Conservation (phyloP, 441 rosid species). For the Jatropha multifida region DNA sequence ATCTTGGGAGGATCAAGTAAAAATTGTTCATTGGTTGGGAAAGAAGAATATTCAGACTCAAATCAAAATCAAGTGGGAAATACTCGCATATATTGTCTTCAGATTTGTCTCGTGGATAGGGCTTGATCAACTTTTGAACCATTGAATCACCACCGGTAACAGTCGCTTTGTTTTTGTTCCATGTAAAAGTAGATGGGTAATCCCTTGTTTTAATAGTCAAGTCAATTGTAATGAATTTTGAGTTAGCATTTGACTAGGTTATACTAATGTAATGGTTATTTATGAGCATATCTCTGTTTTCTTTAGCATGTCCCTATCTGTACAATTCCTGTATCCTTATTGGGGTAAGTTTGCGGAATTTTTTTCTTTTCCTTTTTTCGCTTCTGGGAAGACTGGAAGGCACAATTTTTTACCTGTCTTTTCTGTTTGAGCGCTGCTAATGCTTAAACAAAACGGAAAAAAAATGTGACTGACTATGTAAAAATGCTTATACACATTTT, state of each 20-base stretch:
- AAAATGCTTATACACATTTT: too few relatives aligned
- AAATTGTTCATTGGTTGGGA: background rate
- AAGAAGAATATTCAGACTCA: slow-evolving; percentile 2
- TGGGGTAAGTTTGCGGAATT: background rate
- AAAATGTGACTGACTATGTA: too few relatives aligned
- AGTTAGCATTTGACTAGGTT: slow-evolving; percentile 12
- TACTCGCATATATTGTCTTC: slow-evolving; percentile 10
- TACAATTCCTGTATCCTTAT: background rate
- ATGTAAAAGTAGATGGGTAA: slow-evolving; percentile 24
- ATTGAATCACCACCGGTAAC: slow-evolving; percentile 17
- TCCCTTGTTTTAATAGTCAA: background rate
- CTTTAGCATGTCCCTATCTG: background rate
- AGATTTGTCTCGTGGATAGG: slow-evolving; percentile 9
- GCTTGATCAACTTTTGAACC: slow-evolving; percentile 15
- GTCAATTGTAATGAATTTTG: slow-evolving; percentile 28
- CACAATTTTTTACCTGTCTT: background rate
- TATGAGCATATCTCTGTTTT: slow-evolving; percentile 8
- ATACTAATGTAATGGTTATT: slow-evolving; percentile 3
- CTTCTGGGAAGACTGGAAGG: too few relatives aligned
- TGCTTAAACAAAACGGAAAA: too few relatives aligned
- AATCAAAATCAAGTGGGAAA: background rate
- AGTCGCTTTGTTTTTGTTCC: slow-evolving; percentile 17
- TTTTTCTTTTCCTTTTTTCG: background rate
- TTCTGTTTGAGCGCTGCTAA: too few relatives aligned
- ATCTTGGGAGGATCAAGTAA: slow-evolving; percentile 1